Percentiles rank a stretch among this genome's conserved stretches.
phyloP scores from a whole-genome alignment of 768 basidiomycete genomes.

The Tylopilus cervinicoccineus region DNA sequence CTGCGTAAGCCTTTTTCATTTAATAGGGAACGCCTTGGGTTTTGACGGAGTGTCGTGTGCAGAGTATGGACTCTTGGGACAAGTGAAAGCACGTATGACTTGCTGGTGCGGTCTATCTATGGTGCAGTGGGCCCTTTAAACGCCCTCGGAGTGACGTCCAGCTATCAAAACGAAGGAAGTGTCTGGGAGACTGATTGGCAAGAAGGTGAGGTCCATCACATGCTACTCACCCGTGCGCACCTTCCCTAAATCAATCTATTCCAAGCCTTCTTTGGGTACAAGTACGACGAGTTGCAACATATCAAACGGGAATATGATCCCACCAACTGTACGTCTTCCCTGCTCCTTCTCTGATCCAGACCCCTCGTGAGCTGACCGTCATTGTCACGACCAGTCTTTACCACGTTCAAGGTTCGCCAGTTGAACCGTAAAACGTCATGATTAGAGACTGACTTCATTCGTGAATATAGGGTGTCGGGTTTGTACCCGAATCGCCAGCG shows the following conservation, averaged over 20 bases:
- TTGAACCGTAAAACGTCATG: too few species aligned
- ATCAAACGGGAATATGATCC: slow-evolving; percentile 17
- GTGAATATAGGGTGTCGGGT: slow-evolving; percentile 5
- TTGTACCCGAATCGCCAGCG: neutral
- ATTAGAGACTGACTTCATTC: neutral
- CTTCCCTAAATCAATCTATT: too few species aligned
- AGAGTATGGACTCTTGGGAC: slow-evolving; percentile 13
- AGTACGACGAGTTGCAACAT: slow-evolving; percentile 8
- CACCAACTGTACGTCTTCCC: slow-evolving; percentile 4
- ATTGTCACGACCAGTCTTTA: slow-evolving; percentile 10
- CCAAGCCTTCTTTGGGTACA: slow-evolving; percentile 15
- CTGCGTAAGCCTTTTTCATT: neutral
- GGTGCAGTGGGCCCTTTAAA: slow-evolving; percentile 2
- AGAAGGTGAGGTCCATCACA: neutral
- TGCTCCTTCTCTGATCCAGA: neutral
- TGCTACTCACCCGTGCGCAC: too few species aligned
- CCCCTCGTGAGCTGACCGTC: neutral
- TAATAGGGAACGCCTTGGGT: neutral
- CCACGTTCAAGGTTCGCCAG: slow-evolving; percentile 6
- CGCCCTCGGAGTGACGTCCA: slow-evolving; percentile 8
- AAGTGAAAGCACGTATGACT: neutral
- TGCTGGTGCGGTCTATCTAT: neutral
- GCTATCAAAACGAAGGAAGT: slow-evolving; percentile 20
- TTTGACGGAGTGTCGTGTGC: neutral
- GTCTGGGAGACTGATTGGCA: slow-evolving; percentile 14